phyloP scores from a whole-genome alignment of 1,139 yeast species.

The Candida tropicalis region DNA sequence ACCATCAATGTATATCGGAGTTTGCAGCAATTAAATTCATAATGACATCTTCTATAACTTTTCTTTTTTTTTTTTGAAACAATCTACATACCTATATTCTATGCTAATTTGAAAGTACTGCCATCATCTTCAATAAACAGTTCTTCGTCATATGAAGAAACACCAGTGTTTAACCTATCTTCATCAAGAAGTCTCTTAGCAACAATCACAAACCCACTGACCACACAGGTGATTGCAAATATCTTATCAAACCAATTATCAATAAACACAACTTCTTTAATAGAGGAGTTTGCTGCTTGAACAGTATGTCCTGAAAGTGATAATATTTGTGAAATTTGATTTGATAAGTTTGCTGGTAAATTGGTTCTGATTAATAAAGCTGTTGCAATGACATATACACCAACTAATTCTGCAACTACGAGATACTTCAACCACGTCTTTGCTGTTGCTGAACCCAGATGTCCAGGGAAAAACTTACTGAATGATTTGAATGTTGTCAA shows the following conservation, averaged over 20 bases:
- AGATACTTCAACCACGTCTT: conserved; percentile 47
- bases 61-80: conserved; percentile 23
- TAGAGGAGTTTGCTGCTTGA: conserved; percentile 21
- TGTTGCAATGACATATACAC: conserved; percentile 80
- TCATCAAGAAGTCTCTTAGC: conserved; percentile 24
- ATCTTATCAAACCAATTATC: conserved; percentile 83
- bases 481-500: conserved; percentile 51
- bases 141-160: conserved; percentile 35
- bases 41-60: conserved; percentile 17
- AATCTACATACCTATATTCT: conserved; percentile 24
- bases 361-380: conserved; percentile 76
- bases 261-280: conserved; percentile 57
- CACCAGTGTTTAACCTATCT: conserved; percentile 17
- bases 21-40: conserved; percentile 14
- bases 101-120: conserved; percentile 15
- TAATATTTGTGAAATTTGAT: conserved; percentile 49
- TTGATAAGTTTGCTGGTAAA: conserved; percentile 62
- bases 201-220: conserved; percentile 51
- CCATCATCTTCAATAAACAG: conserved; percentile 14
- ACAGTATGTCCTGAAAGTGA: conserved; percentile 41
- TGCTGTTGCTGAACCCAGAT: conserved; percentile 23
- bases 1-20: too few relatives aligned
- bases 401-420: conserved; percentile 68
- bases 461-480: conserved; percentile 34
- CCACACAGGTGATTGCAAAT: conserved; percentile 58